Conservation (phyloP, 805 yeast species). For the Alloascoidea africana region DNA sequence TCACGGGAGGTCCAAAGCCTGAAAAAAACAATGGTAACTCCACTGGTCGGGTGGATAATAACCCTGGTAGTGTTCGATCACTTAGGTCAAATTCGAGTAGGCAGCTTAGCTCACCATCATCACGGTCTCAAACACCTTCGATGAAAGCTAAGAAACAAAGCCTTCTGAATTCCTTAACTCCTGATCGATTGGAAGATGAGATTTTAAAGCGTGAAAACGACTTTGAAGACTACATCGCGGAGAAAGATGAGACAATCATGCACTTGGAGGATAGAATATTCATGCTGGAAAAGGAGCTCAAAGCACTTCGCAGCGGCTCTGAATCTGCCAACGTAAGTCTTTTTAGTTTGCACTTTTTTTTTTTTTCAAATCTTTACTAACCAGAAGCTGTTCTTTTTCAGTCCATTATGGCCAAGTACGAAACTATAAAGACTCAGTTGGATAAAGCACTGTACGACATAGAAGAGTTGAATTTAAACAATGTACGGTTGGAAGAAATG, state of each 20-base stretch:
- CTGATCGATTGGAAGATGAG: constrained; percentile 8
- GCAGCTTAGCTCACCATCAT: no score
- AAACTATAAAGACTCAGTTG: neutral
- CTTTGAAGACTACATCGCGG: constrained; percentile 15
- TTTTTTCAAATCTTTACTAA: no score
- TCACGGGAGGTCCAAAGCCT: constrained; percentile 2
- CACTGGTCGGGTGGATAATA: neutral
- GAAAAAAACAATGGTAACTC: constrained; percentile 3
- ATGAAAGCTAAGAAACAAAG: neutral
- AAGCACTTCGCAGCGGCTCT: neutral
- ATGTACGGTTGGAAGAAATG: neutral
- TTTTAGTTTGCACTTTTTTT: no score
- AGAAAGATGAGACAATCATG: constrained; percentile 12
- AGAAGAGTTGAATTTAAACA: neutral
- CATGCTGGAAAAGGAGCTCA: neutral
- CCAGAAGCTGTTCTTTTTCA: no score
- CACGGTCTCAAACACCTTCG: constrained; percentile 1
- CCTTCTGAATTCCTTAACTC: neutral
- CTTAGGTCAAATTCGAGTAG: constrained; percentile 4
- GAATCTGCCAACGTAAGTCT: neutral
- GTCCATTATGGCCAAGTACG: no score
- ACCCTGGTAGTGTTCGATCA: no score
- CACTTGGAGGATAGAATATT: neutral
- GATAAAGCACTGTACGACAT: neutral
- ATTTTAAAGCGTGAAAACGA: constrained; percentile 17